Percentiles rank a stretch among this genome's conserved stretches.
phyloP scores from a whole-genome alignment of 2,329 filamentous ascomycete genomes.

The Botrytis aclada region DNA sequence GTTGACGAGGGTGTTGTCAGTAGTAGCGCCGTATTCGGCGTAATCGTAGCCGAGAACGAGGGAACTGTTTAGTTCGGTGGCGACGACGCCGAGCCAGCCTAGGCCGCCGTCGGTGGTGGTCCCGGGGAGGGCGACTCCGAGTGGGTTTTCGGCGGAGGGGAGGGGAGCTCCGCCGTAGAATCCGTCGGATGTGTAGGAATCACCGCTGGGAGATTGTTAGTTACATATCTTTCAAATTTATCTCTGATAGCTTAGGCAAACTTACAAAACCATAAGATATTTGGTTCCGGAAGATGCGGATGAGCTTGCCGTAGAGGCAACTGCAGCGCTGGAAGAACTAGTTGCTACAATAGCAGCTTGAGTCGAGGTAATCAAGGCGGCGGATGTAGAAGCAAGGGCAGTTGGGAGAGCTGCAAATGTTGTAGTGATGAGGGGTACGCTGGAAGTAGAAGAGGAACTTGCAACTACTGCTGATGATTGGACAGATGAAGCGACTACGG shows the following conservation, averaged over 20 bases:
- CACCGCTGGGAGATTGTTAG: not conserved
- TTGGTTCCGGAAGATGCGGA: slow-evolving; percentile 7
- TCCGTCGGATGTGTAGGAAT: slow-evolving; percentile 9
- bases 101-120: slow-evolving; percentile 9
- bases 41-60: slow-evolving; percentile 8
- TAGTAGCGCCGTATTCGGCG: slow-evolving; percentile 13
- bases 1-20: not conserved
- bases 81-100: slow-evolving; percentile 3
- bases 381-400: not conserved
- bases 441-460: not conserved
- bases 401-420: not conserved
- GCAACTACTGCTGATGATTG: not conserved
- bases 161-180: not conserved
- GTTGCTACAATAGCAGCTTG: not conserved
- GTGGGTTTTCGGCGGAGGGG: not conserved
- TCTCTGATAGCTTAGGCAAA: not conserved
- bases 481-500: not conserved
- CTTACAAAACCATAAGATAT: slow-evolving; percentile 16
- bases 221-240: not conserved
- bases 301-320: not conserved
- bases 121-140: not conserved
- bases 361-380: not conserved
- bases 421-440: not conserved
- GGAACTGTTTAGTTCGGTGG: slow-evolving; percentile 8
- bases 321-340: not conserved